These are phyloP conservation scores for Davidsoniella australis DNA, from an alignment of 2,329 filamentous ascomycete species.

Conservation along the genomic window DNA sequence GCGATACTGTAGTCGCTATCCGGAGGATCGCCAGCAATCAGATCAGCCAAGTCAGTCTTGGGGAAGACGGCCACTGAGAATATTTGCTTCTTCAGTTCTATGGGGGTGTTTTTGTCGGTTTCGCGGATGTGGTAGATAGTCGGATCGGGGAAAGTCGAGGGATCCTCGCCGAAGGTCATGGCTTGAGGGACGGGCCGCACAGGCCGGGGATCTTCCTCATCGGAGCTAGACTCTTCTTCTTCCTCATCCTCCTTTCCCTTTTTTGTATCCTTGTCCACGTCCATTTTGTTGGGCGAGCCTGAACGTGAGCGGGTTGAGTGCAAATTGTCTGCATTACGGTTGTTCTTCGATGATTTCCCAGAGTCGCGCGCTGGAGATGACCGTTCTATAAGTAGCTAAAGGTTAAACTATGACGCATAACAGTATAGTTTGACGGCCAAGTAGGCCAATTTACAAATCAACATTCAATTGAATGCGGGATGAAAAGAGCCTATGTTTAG, in stretches of 20 bases:
- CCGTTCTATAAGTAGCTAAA: slow-evolving; percentile 24
- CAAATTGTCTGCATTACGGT: slow-evolving; percentile 39
- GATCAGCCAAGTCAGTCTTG: slow-evolving; percentile 58
- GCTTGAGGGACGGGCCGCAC: slow-evolving; percentile 54
- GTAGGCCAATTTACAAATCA: no score
- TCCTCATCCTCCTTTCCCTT: slow-evolving; percentile 24
- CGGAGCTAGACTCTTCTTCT: slow-evolving; percentile 34
- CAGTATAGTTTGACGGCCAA: no score
- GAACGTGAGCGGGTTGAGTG: slow-evolving; percentile 37
- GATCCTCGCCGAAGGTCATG: slow-evolving; percentile 84
- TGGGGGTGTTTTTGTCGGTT: slow-evolving; percentile 31
- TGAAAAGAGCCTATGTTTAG: background rate
- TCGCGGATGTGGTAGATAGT: slow-evolving; percentile 85
- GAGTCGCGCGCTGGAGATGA: slow-evolving; percentile 36
- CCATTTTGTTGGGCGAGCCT: slow-evolving; percentile 36
- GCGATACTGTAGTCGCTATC: slow-evolving; percentile 92
- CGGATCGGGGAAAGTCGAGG: slow-evolving; percentile 76
- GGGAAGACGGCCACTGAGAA: slow-evolving; percentile 80
- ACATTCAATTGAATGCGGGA: background rate
- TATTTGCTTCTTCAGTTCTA: slow-evolving; percentile 57
- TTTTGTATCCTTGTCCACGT: slow-evolving; percentile 36
- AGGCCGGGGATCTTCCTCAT: slow-evolving; percentile 42
- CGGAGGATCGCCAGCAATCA: slow-evolving; percentile 76
- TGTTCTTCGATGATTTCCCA: slow-evolving; percentile 23
- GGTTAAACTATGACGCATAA: background rate